These are phyloP conservation scores for Pichia sp. DNA, from an alignment of 1,139 yeast genomes.

Conservation along the genomic window DNA sequence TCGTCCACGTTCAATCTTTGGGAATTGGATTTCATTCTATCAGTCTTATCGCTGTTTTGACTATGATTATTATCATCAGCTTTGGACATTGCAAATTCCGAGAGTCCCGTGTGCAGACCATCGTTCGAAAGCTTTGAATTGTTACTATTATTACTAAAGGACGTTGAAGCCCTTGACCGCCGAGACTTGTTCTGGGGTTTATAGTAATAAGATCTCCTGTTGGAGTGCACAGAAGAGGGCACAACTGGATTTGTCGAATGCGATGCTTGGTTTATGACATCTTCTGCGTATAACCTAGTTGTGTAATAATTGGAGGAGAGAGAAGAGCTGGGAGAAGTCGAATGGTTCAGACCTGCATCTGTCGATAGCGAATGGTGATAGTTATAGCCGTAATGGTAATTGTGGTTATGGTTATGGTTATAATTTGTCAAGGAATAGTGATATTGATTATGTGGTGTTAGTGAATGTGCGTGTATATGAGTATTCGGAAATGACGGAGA, in stretches of 20 bases:
- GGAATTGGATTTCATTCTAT: not conserved
- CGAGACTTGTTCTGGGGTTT: conserved; percentile 14
- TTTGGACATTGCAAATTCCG: not conserved
- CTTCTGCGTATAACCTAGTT: conserved; percentile 16
- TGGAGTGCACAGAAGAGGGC: conserved; percentile 11
- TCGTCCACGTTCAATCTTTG: not conserved
- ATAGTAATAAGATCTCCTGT: conserved; percentile 21
- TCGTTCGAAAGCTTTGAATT: no score
- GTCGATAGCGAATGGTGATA: conserved; percentile 2
- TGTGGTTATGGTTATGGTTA: conserved; percentile 1
- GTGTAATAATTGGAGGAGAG: conserved; percentile 12
- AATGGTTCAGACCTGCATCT: conserved; percentile 3
- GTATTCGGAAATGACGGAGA: conserved; percentile 11
- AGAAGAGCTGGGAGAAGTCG: conserved; percentile 8
- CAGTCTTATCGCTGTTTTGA: not conserved
- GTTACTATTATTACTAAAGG: not conserved
- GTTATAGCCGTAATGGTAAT: not conserved
- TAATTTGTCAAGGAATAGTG: conserved; percentile 1
- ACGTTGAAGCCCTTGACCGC: conserved; percentile 14
- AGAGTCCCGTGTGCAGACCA: no score
- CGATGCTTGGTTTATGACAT: conserved; percentile 1
- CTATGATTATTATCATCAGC: not conserved
- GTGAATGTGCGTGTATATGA: conserved; percentile 10
- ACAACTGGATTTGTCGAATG: conserved; percentile 2
- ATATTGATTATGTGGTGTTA: conserved; percentile 2